A percentile compares a stretch with the other conserved stretches of the same genome.
These are phyloP conservation scores for Lotmaria passim DNA, from an alignment of 208 protist genomes.

Conservation along the genomic window DNA sequence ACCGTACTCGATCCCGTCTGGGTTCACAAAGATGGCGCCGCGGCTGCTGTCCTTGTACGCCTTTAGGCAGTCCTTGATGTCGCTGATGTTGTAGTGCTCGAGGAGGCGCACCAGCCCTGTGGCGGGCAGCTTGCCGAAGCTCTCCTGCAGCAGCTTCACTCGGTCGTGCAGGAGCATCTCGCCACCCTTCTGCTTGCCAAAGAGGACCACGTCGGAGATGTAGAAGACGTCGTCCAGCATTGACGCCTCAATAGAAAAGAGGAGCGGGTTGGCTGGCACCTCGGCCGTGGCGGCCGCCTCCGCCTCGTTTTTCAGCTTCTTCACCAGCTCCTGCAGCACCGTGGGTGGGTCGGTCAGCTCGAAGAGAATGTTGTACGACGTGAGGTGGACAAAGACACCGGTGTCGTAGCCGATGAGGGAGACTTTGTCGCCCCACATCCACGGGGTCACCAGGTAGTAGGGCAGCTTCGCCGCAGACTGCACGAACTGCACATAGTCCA, in stretches of 20 bases:
- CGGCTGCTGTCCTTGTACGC: conserved; percentile 50
- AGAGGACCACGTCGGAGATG: conserved; percentile 80
- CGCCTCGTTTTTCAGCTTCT: conserved; percentile 35
- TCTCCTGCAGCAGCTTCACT: conserved; percentile 57
- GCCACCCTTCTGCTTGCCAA: conserved; percentile 53
- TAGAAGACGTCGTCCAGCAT: conserved; percentile 71
- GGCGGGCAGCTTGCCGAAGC: conserved; percentile 52
- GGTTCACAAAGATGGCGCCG: conserved; percentile 83
- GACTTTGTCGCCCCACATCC: conserved; percentile 82
- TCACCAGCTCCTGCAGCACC: conserved; percentile 36
- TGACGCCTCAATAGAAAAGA: conserved; percentile 81
- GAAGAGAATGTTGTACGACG: conserved; percentile 81
- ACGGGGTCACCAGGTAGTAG: conserved; percentile 75
- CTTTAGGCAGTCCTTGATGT: conserved; percentile 59
- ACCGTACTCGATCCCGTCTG: conserved; percentile 68
- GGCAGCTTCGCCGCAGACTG: conserved; percentile 62
- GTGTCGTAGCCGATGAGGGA: conserved; percentile 72
- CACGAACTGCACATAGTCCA: conserved; percentile 85
- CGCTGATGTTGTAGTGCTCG: conserved; percentile 67
- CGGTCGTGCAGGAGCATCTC: conserved; percentile 69
- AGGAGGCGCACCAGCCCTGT: conserved; percentile 55
- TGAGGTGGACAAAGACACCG: conserved; percentile 75
- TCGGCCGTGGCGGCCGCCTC: conserved; percentile 14
- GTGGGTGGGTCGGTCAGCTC: conserved; percentile 32
- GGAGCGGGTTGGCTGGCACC: conserved; percentile 10